Evolutionary conservation across 805 yeast species (phyloP), one percentile per base, ranked within the genome.

Genomic region (Torulaspora quercuum): DNA sequence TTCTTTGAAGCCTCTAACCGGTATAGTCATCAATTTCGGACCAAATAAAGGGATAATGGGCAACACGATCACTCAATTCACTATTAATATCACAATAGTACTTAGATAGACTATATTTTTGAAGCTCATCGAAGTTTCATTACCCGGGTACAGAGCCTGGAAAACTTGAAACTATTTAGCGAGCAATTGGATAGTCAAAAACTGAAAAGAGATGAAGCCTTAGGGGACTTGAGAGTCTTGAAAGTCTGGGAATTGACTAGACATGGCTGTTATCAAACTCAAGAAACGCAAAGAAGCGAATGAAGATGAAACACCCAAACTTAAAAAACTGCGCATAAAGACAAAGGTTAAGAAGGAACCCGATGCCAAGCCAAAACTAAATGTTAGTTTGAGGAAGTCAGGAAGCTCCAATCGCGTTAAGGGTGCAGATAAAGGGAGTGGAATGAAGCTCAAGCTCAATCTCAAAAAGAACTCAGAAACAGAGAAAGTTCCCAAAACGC

Each of bases 401-500:
- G 38, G 34, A 7, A 8, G 29, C 16, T 26, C 34, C 9, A 15
- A 11, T 15, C 42, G 36, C 16, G 42, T 29, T 8, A 34, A 26
- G 34, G 32, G 25, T 7, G 18, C 32, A 10, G 45, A 36, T 21
- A 26, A 34, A n/a, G 31, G 44, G 9, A 35, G 43, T n/a, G 41
- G 43, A 3, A 32, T 50, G 38, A 50, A 52, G 26, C 40, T 56
- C 8, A 55, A 52, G 25, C 29, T 53, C 21, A 49, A 49, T 30
- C 26, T 52, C 15, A 63, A 54, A 37, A 52, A 53, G 25, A 56
- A 60, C 5, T 52, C 49, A 13, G 57, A 55, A 29, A 44, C 57
- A 12, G 57, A 57, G 18, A 51, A 50, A 26, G 48, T 53, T 16
- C 49, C 50, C n/a, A 54, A 48, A 29, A 46, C 59, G 2, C 72